phyloP scores from a whole-genome alignment of 805 yeast genomes.

The Lipomyces sp. region DNA sequence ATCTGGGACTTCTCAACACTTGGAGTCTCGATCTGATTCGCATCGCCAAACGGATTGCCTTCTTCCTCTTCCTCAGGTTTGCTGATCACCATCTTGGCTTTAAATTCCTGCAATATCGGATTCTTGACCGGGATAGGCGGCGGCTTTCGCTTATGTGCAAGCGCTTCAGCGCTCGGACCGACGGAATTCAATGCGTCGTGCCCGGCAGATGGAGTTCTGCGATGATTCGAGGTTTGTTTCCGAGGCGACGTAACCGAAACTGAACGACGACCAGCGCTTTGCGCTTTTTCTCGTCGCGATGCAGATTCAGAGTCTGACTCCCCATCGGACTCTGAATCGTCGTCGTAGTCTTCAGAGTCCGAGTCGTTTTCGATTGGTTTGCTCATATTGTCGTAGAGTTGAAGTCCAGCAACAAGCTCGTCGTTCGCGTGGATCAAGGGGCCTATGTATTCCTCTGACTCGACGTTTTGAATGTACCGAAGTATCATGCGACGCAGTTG shows the following conservation, averaged over 20 bases:
- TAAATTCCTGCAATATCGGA: conserved; percentile 31
- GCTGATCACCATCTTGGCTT: conserved; percentile 27
- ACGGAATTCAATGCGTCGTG: conserved; percentile 10
- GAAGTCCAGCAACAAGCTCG: conserved; percentile 75
- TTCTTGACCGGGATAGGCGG: conserved; percentile 39
- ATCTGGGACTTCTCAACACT: conserved; percentile 25
- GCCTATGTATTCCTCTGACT: conserved; percentile 87
- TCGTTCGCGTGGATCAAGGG: conserved; percentile 87
- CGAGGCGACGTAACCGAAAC: conserved; percentile 8
- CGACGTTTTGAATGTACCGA: conserved; percentile 80
- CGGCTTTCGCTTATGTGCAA: conserved; percentile 38
- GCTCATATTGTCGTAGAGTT: conserved; percentile 65
- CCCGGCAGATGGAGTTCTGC: conserved; percentile 20
- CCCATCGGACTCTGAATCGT: conserved; percentile 45
- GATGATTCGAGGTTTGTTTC: background rate
- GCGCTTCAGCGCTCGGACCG: conserved; percentile 29
- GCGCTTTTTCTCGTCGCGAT: conserved; percentile 5
- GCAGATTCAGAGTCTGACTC: conserved; percentile 13
- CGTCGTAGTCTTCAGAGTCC: conserved; percentile 53
- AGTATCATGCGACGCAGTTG: conserved; percentile 75
- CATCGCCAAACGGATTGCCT: conserved; percentile 59
- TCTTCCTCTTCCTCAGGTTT: conserved; percentile 40
- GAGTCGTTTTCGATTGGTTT: conserved; percentile 50
- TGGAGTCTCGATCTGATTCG: conserved; percentile 44
- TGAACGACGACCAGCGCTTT: conserved; percentile 11